phyloP scores from a whole-genome alignment of 1,284 basidiomycete genomes.

The Trichosporon faecale region DNA sequence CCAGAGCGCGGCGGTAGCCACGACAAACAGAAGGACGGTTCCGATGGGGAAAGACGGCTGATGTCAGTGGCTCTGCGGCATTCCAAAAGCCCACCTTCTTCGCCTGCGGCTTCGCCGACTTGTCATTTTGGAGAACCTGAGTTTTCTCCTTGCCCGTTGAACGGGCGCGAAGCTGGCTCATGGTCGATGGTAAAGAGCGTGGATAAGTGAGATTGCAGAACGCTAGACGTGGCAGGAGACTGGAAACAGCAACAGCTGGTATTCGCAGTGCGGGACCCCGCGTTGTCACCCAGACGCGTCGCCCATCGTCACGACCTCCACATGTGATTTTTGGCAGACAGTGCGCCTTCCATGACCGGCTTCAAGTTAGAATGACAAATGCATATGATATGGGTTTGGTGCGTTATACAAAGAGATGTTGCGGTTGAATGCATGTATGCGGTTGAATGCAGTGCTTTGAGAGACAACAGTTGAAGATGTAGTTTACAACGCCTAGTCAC shows the following conservation, averaged over 20 bases:
- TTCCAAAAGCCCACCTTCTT: not conserved
- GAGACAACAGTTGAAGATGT: slow-evolving; percentile 3
- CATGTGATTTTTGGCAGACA: not conserved
- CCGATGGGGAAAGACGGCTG: not conserved
- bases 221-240: not conserved
- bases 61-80: not conserved
- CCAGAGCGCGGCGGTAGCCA: not conserved
- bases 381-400: not conserved
- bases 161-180: slow-evolving; percentile 7
- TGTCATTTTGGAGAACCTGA: not conserved
- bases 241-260: not conserved
- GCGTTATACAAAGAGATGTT: not conserved
- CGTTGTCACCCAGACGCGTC: not conserved
- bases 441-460: slow-evolving; percentile 5
- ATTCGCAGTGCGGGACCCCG: not conserved
- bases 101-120: not conserved
- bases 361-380: not conserved
- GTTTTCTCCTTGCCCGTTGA: not conserved
- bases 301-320: not conserved
- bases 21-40: not conserved
- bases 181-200: not conserved
- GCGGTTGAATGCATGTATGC: not conserved
- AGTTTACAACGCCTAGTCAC: not conserved
- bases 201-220: not conserved
- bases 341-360: not conserved